Conservation (phyloP, 768 basidiomycete species). For the Thelephora aurantiotincta region DNA sequence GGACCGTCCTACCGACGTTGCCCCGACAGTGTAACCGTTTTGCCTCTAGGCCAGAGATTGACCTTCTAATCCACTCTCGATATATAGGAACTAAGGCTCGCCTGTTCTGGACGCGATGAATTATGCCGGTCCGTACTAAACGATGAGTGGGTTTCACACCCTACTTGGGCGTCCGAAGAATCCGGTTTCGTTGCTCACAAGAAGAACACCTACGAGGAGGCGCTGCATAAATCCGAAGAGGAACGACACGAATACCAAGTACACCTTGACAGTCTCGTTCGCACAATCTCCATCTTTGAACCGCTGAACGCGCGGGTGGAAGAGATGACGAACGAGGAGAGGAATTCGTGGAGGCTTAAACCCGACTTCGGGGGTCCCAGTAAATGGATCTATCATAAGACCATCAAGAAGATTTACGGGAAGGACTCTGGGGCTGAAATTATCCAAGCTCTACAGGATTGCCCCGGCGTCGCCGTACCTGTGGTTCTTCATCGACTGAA, state of each 20-base stretch:
- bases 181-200: constrained; percentile 90
- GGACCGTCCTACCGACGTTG: constrained; percentile 91
- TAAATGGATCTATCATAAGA: constrained; percentile 81
- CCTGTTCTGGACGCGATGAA: constrained; percentile 90
- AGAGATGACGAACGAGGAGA: constrained; percentile 82
- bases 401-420: constrained; percentile 90
- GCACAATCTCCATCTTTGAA: constrained; percentile 86
- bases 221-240: constrained; percentile 92
- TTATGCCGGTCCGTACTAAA: constrained; percentile 94
- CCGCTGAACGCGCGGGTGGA: constrained; percentile 75
- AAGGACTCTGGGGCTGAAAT: constrained; percentile 63
- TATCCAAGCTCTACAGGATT: constrained; percentile 79
- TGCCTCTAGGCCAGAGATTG: neutral
- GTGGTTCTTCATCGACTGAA: constrained; percentile 83
- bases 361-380: constrained; percentile 82
- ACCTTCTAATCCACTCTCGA: too few species aligned
- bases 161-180: constrained; percentile 96
- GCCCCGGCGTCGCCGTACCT: constrained; percentile 80
- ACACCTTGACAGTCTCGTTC: constrained; percentile 78
- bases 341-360: constrained; percentile 64
- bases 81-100: constrained; percentile 67
- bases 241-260: constrained; percentile 98
- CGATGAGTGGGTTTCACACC: constrained; percentile 97
- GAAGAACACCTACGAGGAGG: constrained; percentile 94
- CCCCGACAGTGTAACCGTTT: constrained; percentile 64